Evolutionary conservation across 2,329 filamentous ascomycete species (phyloP), one percentile per base, ranked within the genome.

Genomic region (Xylariaceae sp.): DNA sequence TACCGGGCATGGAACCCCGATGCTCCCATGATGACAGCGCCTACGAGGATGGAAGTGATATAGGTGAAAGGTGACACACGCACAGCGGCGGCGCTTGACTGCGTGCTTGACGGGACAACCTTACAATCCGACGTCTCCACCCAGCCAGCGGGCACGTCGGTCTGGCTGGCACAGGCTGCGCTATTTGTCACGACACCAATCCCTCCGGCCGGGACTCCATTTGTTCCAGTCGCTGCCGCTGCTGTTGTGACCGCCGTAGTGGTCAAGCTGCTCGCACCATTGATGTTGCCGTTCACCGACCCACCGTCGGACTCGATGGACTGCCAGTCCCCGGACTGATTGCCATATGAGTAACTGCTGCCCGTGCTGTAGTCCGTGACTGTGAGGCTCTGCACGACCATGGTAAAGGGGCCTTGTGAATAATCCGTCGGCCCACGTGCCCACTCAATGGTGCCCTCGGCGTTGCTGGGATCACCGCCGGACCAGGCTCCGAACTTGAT

Each of bases 301-400:
- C 93, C 93, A 53, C 82, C 90, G n/a, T 85, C 77, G 42, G 92
- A 82, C 57, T 79, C 69, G 66, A 98, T 97, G 39, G 87, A 92
- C 54, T 80, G 62, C 88, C 89, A 95, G 19, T 74, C 79, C 38
- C 93, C 93, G 38, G 78, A 84, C 29, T 76, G 79, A 64, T 93
- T 87, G 55, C 79, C 79, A 70, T 97, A 98, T 46, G 72, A 74
- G 74, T 98, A 98, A 52, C 85, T 73, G 16, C 78, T 84, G 43
- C 93, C 93, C 2, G 91, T 96, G 19, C 91, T 96, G 72, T 97
- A 98, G 71, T 98, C 93, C 41, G 83, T 84, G 34, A 95, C 80
- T 44, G 77, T 74, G 56, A 96, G 68, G 22, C 79, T 86, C 66
- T 85, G 79, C 62, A 97, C 83, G 43, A 79, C 71, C 91, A 97